phyloP scores from a whole-genome alignment of 208 protist species.

The Trypanosoma congolense region DNA sequence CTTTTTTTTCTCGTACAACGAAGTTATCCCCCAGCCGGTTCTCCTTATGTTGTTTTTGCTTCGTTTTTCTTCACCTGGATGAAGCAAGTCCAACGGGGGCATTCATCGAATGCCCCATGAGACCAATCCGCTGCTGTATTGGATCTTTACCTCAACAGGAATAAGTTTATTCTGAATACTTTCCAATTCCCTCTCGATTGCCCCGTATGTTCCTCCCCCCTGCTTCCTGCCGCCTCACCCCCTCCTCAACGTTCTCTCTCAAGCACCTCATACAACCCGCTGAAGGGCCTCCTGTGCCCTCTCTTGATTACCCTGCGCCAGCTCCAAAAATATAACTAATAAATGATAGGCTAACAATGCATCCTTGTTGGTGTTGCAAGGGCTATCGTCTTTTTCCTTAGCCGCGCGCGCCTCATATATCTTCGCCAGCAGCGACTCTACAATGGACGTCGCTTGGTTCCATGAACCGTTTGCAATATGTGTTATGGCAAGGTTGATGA shows the following conservation, averaged over 20 bases:
- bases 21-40: no score
- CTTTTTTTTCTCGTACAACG: not conserved
- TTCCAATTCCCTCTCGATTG: no score
- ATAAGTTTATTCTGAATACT: no score
- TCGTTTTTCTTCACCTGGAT: no score
- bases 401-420: conserved; percentile 49
- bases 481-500: conserved; percentile 76
- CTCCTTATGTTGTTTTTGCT: no score
- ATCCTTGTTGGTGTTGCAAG: conserved; percentile 7
- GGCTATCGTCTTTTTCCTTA: conserved; percentile 19
- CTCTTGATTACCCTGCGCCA: conserved; percentile 80
- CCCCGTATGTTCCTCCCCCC: no score
- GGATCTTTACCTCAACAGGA: no score
- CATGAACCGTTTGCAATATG: conserved; percentile 80
- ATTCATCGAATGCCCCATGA: no score
- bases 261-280: conserved; percentile 53
- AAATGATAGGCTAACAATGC: conserved; percentile 74
- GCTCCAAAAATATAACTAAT: conserved; percentile 73
- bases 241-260: no score
- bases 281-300: conserved; percentile 65
- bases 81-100: no score
- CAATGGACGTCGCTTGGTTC: conserved; percentile 73
- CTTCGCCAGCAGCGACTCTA: conserved; percentile 78
- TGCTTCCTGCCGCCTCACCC: no score
- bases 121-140: no score